A percentile compares a stretch with the other conserved stretches of the same genome.
phyloP scores from a whole-genome alignment of 345 rosid genomes.

The Murraya paniculata region DNA sequence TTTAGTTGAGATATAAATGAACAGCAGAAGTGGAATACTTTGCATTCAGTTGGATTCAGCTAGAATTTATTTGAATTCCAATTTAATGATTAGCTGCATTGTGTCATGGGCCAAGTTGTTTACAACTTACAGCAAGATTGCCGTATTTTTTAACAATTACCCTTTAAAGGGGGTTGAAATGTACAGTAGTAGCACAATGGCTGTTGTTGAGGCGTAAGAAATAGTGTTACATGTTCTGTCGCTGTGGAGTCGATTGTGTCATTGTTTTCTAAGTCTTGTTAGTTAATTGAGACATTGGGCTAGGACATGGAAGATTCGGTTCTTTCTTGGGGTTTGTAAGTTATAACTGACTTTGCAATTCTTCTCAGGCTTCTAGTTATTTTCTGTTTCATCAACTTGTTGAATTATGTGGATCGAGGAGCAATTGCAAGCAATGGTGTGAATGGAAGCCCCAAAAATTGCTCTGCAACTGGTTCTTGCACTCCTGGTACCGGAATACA shows the following conservation, averaged over 20 bases:
- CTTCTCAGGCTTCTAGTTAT: slow-evolving; percentile 69
- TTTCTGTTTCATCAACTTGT: slow-evolving; percentile 79
- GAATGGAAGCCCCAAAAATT: slow-evolving; percentile 67
- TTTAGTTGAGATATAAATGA: neutral
- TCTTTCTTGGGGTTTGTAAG: neutral
- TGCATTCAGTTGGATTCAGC: neutral
- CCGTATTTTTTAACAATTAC: neutral
- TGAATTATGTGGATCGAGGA: slow-evolving; percentile 91
- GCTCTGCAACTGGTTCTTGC: slow-evolving; percentile 70
- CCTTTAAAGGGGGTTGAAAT: neutral
- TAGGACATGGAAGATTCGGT: neutral
- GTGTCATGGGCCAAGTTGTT: neutral
- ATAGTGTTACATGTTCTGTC: neutral
- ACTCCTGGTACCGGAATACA: slow-evolving; percentile 82
- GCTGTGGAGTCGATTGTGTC: neutral
- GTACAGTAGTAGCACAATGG: neutral
- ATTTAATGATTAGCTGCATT: neutral
- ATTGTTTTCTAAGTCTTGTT: neutral
- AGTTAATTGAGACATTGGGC: neutral
- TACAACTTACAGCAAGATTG: neutral
- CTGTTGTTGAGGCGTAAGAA: neutral
- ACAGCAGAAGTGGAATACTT: neutral
- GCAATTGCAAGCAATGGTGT: slow-evolving; percentile 96
- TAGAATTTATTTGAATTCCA: neutral
- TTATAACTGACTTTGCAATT: neutral